phyloP scores from a whole-genome alignment of 2,329 filamentous ascomycete species.

The Blastomyces gilchristii region DNA sequence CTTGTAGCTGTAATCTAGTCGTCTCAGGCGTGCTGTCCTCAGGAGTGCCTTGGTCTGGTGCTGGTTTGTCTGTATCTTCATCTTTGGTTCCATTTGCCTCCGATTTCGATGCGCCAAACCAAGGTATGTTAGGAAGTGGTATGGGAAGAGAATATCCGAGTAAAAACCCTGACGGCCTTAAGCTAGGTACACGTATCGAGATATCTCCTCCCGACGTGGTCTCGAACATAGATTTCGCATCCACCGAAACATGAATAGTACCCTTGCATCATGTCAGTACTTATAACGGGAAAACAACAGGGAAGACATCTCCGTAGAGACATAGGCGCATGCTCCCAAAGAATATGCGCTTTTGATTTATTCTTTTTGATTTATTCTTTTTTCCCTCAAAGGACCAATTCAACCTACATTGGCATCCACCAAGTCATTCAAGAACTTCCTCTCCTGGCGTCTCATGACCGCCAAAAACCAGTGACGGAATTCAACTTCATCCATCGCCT shows the following conservation, averaged over 20 bases:
- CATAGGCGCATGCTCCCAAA: neutral
- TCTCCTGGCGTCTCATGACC: constrained; percentile 32
- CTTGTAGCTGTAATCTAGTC: constrained; percentile 24
- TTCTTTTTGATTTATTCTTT: neutral
- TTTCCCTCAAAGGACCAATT: constrained; percentile 2
- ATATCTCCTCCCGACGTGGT: constrained; percentile 24
- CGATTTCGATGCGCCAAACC: constrained; percentile 12
- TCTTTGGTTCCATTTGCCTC: constrained; percentile 15
- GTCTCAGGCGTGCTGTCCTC: constrained; percentile 12
- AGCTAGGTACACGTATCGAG: constrained; percentile 22
- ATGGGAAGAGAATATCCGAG: constrained; percentile 28
- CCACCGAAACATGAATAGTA: constrained; percentile 25
- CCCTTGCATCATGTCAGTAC: constrained; percentile 18
- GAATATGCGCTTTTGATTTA: neutral
- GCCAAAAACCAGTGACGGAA: constrained; percentile 35
- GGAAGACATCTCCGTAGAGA: neutral
- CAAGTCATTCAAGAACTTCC: constrained; percentile 27
- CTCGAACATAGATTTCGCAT: constrained; percentile 28
- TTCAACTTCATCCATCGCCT: constrained; percentile 29
- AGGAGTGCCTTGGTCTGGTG: neutral
- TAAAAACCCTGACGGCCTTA: constrained; percentile 21
- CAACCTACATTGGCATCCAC: constrained; percentile 29
- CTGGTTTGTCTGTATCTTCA: constrained; percentile 14
- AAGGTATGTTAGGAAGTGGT: constrained; percentile 23
- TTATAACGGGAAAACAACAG: neutral